phyloP scores from a whole-genome alignment of 495 filamentous ascomycete genomes.

The Halenospora varia region DNA sequence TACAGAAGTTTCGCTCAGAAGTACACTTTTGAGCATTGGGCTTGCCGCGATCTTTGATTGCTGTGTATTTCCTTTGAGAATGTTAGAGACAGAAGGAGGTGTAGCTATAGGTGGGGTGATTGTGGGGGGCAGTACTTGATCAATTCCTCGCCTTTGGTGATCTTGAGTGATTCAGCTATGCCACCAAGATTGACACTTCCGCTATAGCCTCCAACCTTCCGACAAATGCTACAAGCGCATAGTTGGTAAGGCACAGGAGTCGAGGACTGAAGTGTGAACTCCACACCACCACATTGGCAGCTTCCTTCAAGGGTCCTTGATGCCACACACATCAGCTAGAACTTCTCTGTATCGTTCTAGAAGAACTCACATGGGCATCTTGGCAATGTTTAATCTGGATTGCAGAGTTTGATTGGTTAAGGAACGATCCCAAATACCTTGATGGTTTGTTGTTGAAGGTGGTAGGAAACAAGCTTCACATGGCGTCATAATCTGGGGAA shows the following conservation, averaged over 20 bases:
- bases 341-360: background rate
- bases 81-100: too few species aligned
- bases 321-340: conserved; percentile 11
- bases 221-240: conserved; percentile 54
- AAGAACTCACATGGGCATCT: background rate
- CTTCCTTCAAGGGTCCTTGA: conserved; percentile 49
- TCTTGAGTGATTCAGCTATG: conserved; percentile 40
- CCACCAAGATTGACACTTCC: conserved; percentile 51
- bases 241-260: conserved; percentile 54
- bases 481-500: background rate
- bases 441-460: background rate
- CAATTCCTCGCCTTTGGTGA: conserved; percentile 42
- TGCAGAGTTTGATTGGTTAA: background rate
- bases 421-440: background rate
- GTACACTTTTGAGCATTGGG: conserved; percentile 36
- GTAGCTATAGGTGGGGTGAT: too few species aligned
- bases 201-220: conserved; percentile 46
- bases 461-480: background rate
- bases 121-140: conserved; percentile 38
- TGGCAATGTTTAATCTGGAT: background rate
- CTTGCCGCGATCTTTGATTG: conserved; percentile 46
- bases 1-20: conserved; percentile 51
- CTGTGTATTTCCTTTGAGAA: conserved; percentile 46
- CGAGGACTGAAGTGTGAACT: conserved; percentile 47
- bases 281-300: conserved; percentile 49